Evolutionary conservation across 2,329 filamentous ascomycete genomes (phyloP), one percentile per base, ranked within the genome.

Genomic region (Dothistroma pini): DNA sequence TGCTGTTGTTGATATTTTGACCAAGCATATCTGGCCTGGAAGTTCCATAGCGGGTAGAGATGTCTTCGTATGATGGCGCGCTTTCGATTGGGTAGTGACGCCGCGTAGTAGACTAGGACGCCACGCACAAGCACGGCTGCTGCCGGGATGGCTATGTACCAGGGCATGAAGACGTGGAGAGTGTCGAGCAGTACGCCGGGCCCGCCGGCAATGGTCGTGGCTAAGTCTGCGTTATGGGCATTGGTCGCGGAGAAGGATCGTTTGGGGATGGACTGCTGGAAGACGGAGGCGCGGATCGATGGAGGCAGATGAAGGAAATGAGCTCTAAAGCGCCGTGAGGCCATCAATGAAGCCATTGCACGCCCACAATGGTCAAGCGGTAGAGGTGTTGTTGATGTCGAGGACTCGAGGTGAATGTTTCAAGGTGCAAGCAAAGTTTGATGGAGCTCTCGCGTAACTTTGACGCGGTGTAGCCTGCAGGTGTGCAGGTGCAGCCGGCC

Each of bases 61-160:
- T 68, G 34, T 21, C 41, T 44, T 10, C 63, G 63, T 19, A 64
- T 58, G 11, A 67, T 66, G 31, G 61, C 59, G 49, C 60, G 51
- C 52, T 56, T 65, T 10, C 67, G 68, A 7, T 56, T 34, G 2
- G 70, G 70, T 4, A 55, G 49, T n/a, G 59, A 32, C 21, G 59
- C 57, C 19, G 69, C 10, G 52, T 69, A 67, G 53, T 73, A 73
- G 47, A 69, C 64, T 22, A 73, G 10, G 8, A 67, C 50, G 50
- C 69, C 64, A 41, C 71, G 70, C 14, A 74, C 63, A 41, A 72
- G 47, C 25, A 73, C 35, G 12, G 73, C 72, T 19, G 70, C 59
- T 9, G 65, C 32, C 0, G 73, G 72, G 6, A 75, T 61, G 32
- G 62, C 69, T 12, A 68, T 69, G 19, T 57, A 73, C 72, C 72